These are phyloP conservation scores for Rhipidocladum racemiflorum DNA, from an alignment of 176 grass and related monocot species.

Conservation along the genomic window DNA sequence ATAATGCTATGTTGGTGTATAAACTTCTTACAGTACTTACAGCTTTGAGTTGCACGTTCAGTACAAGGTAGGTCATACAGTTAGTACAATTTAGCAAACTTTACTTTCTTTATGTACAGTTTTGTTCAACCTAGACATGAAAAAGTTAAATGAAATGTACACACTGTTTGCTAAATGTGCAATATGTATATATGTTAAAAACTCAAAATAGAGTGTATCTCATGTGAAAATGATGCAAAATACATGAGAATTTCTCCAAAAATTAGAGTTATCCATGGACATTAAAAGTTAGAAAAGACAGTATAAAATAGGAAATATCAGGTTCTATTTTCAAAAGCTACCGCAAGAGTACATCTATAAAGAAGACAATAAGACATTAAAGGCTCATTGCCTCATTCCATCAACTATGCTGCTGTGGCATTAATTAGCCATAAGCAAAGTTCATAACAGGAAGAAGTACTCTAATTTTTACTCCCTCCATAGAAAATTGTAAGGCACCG, in stretches of 20 bases:
- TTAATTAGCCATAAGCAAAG: not conserved
- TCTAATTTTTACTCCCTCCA: not conserved
- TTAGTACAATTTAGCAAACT: not conserved
- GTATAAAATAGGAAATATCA: not conserved
- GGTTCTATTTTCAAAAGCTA: not conserved
- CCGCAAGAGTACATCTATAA: not conserved
- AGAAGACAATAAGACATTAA: not conserved
- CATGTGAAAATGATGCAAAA: not conserved
- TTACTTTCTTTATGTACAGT: not conserved
- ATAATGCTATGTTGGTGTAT: not conserved
- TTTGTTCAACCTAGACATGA: not conserved
- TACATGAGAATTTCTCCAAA: not conserved
- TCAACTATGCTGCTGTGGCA: not conserved
- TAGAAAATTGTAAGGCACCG: no score
- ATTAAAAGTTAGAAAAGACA: not conserved
- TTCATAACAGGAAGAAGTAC: not conserved
- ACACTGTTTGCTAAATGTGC: no score
- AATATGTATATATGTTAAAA: no score
- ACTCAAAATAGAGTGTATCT: not conserved
- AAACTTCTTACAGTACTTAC: not conserved
- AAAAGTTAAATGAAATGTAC: not conserved
- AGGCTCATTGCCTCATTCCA: not conserved
- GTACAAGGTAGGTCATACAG: not conserved
- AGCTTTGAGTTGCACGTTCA: not conserved
- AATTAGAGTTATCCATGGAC: not conserved